Base-by-base conservation (phyloP, 1,284 basidiomycete genomes). In the Volvariella surrecta region DNA sequence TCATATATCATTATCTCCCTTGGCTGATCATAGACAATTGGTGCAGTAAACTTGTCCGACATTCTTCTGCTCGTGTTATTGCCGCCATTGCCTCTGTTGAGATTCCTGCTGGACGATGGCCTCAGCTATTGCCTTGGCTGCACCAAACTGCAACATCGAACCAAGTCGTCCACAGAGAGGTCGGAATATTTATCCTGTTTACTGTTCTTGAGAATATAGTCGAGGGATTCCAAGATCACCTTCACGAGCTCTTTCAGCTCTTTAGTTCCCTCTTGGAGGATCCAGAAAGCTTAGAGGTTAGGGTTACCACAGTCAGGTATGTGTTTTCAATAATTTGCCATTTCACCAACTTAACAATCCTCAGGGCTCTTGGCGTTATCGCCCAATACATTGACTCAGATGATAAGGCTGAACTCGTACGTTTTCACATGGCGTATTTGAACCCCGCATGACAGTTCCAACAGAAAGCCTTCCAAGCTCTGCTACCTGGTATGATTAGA, bases 1-100 rank as follows among this genome's bases (percentile, higher is more conserved):
- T 15, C 28, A 11, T 37, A 19, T 21, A 7, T 43, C 45, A 24
- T 21, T 42, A 51, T 49, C 28, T 42, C 21, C 43, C 43, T 19
- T 42, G 42, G 40, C 30, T 40, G 22, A 22, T 50, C 47, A 47
- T 41, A 46, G 30, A 47, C 41, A 41, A 42, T 4, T 41, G 48
- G 32, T 35, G 2, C 52, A 94, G 89, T 51, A 79, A 88, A 48
- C 80, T 92, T 46, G 90, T 93, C 50, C 88, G 90, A 49, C 89
- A 92, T 61, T 84, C 91, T 10, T 80, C 89, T 44, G 89, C 94
- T 20, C 89, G 95, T 44, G 89, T 96, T 48, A 81, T 99, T 50
- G 89, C 94, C 40, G 88, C 92, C 48, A 89, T 99, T 64, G 96
- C 95, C 31, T 77, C 82, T 50, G 78, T 91, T 57, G 96, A 99